Evolutionary conservation across 495 filamentous ascomycete genomes (phyloP).

Genomic region (Penicillium malachiteum): DNA sequence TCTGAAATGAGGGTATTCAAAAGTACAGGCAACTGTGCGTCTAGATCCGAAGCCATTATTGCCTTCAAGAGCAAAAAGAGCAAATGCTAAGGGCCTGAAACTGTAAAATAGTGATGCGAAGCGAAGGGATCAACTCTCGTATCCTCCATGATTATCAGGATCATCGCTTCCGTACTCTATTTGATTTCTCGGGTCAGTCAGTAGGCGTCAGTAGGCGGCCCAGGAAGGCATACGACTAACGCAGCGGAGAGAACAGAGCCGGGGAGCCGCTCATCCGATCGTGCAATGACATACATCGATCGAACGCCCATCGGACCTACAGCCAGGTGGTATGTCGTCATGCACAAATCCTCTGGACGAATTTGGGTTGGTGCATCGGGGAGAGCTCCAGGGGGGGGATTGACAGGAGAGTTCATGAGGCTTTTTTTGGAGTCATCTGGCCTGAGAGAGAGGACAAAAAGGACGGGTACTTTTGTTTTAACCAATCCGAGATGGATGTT

Average conservation of each 20-base stretch:
- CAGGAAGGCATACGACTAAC: conserved; percentile 7
- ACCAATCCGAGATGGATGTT: not conserved
- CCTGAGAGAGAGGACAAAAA: not conserved
- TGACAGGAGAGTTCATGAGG: conserved; percentile 3
- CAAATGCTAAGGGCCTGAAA: not conserved
- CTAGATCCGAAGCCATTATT: not conserved
- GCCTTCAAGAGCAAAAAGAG: no score
- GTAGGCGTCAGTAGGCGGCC: not conserved
- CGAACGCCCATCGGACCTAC: conserved; percentile 18
- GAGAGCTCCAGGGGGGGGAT: not conserved
- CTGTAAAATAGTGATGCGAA: not conserved
- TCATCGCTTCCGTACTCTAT: conserved; percentile 21
- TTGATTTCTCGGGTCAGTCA: conserved; percentile 23
- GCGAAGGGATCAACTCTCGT: conserved; percentile 7
- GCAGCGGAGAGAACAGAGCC: conserved; percentile 12
- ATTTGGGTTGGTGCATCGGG: not conserved
- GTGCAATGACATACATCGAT: conserved; percentile 24
- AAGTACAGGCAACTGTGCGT: not conserved
- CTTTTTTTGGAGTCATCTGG: not conserved
- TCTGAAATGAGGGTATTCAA: not conserved
- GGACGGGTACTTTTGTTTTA: not conserved
- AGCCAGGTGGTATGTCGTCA: conserved; percentile 6
- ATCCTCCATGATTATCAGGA: conserved; percentile 10
- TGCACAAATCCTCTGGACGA: conserved; percentile 4
- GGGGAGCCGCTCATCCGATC: conserved; percentile 16